Evolutionary conservation across 176 grass and related monocot species (phyloP), one percentile per base, ranked within the genome.

Genomic region (Oryza glumipatula): DNA sequence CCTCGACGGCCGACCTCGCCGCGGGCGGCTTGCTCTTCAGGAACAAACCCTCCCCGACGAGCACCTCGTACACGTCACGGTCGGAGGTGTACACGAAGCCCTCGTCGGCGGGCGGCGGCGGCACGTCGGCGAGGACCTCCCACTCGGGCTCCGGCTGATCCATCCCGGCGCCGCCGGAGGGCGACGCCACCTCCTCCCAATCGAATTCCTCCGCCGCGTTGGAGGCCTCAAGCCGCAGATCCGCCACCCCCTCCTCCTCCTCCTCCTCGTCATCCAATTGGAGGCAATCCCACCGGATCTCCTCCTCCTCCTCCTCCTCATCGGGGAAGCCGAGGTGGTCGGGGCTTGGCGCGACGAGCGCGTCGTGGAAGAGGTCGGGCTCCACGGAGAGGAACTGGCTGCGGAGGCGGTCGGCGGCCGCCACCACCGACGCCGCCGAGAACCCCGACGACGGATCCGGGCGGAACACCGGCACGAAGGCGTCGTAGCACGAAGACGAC

Each of bases 81-180:
- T 92, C 82, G 2, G 93, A 92, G 66, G 93, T 88, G 84, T 98
- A 94, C 51, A 92, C 91, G 65, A 95, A 90, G 0, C 94, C 94
- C 14, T 94, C 84, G 9, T 82, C 75, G 19, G 80, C 72, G 23
- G 41, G 22, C 60, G 77, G 64, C 43, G 84, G 51, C 15, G 76
- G 89, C 68, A 85, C 5, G 70, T 84, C 77, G 54, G 41, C 82
- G 43, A 94, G 89, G 74, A 94, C 65, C 90, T 94, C 89, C 93
- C 93, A 95, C 58, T 89, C 93, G 23, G 88, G 85, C 70, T 92
- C 93, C 32, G 63, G 48, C 0, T 12, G 1, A 16, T 89, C 86
- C 7, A 9, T 46, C 3, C 2, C 46, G 3, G 68, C 60, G 0
- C 28, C 60, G 0, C 28, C 86, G 54, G 82, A 82, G 21, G 89